Evolutionary conservation across 164 flowering plant genomes (phyloP).

Genomic region (Umbilicus rupestris): DNA sequence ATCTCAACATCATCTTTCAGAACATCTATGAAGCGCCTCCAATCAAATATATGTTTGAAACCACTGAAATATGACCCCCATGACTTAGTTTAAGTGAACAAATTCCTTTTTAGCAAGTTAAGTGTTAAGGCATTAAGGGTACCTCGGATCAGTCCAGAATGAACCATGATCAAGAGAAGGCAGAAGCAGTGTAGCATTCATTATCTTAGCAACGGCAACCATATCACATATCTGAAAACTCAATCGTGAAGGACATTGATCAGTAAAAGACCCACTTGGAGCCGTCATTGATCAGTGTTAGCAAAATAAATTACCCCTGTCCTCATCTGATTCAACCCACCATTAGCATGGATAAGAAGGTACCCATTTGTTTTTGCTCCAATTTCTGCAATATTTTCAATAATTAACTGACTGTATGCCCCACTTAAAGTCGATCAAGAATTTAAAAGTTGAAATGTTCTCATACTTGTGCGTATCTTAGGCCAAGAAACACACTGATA

Average conservation of each 20-base stretch:
- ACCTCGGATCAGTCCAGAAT: constrained; percentile 63
- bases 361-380: constrained; percentile 25
- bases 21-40: constrained; percentile 27
- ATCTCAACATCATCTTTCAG: constrained; percentile 28
- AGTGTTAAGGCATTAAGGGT: neutral
- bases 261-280: constrained; percentile 3
- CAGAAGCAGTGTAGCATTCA: constrained; percentile 42
- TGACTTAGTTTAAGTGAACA: neutral
- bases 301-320: constrained; percentile 26
- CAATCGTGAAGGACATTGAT: neutral
- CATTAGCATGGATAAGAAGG: constrained; percentile 33
- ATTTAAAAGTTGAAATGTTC: neutral
- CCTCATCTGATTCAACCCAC: constrained; percentile 53
- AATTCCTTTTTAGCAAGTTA: too few species aligned
- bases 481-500: constrained; percentile 19
- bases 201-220: constrained; percentile 39
- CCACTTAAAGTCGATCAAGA: neutral
- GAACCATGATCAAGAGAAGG: constrained; percentile 40
- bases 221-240: constrained; percentile 47
- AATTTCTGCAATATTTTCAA: constrained; percentile 10
- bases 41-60: constrained; percentile 43
- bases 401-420: neutral
- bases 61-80: constrained; percentile 23
- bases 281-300: neutral
- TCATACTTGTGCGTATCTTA: constrained; percentile 17